Base-by-base conservation (phyloP, 768 basidiomycete genomes). In the Xanthoconium purpureum region DNA sequence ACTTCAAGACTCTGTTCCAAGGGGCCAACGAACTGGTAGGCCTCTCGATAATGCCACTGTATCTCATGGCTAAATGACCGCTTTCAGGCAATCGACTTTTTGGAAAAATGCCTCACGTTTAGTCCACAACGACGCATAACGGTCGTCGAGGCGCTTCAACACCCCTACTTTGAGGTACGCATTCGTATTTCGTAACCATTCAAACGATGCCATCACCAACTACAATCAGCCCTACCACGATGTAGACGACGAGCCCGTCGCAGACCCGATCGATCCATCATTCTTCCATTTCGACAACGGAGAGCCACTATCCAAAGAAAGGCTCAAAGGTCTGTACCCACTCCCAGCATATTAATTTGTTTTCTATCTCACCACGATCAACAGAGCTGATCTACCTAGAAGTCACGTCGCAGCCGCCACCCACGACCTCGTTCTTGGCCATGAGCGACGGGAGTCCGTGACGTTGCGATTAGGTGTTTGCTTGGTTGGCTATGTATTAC, bases 241-340 rank as follows among this genome's bases (percentile, higher is more conserved):
- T 65, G 83, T 88, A 7, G 82, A 84, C 13, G 94, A 98, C 67
- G 94, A 97, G 67, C 94, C 95, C 0, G 81, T 83, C 2, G 93
- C 94, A 2, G 77, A 82, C 59, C 82, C 83, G 1, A 76, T 91
- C 33, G 85, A 90, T 50, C 85, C 91, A 0, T 81, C 81, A 1
- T 92, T 91, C 72, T 93, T 93, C 64, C 84, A 92, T 61, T 93
- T 93, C 65, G 90, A 92, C 61, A 83, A 85, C 53, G 85, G 86
- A 1, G 60, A 82, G 54, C 76, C 83, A 12, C 63, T 87, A 55
- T 76, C 80, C 17, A 90, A 87, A 63, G 88, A 88, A 61, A 77
- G 82, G 54, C 70, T 90, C 47, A 90, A 90, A 80, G 81, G 88
- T 85, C 39, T 14, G 71, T 62, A 15, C 9, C 20, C 13, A 28